Base-by-base conservation (phyloP, 164 flowering plant species). In the Umbilicus rupestris region DNA sequence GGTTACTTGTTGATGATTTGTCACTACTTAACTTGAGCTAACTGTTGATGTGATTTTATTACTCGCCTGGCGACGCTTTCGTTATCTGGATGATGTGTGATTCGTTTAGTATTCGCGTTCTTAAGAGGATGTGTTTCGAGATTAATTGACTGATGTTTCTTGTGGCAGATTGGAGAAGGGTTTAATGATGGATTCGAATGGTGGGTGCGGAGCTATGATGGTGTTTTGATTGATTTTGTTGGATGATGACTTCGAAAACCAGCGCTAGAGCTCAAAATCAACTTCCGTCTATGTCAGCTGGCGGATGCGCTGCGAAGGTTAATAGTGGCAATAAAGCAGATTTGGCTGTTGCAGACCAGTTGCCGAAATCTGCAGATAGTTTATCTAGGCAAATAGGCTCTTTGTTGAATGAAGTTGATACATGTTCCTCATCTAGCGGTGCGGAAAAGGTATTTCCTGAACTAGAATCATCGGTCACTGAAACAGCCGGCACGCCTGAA, bases 401-500 rank as follows among this genome's bases (percentile, higher is more conserved):
- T 26, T 50, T 50, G 57, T 50, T 50, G 57, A 50, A 50, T 20
- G 57, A 50, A 20, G 29, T 22, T 35, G 65, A 63, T 63, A 12
- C 46, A 19, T 22, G 60, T 55, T 7, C 69, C 10, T 70, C 77
- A 3, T 67, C 74, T 11, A 63, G 66, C 28, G 57, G 22, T 28
- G 68, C 63, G 62, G 72, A 74, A 64, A 72, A 78, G 71, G 69
- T 71, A 50, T 72, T 75, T 7, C 28, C 70, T 5, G 71, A 68
- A 20, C 69, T 70, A 33, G 79, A 68, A 66, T 42, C 77, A 59
- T 31, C 70, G 7, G 68, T 71, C 37, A 73, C 64, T 70, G 88
- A 76, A 11, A 66, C 39, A 24, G 63, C 67, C 59, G 72, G 71
- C 62, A 68, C 82, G 16, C 68, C 72, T 22, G 88, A 80, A 65